Evolutionary conservation across 495 filamentous ascomycete genomes (phyloP), one percentile per base, ranked within the genome.

Genomic region (Penicillium parvum): DNA sequence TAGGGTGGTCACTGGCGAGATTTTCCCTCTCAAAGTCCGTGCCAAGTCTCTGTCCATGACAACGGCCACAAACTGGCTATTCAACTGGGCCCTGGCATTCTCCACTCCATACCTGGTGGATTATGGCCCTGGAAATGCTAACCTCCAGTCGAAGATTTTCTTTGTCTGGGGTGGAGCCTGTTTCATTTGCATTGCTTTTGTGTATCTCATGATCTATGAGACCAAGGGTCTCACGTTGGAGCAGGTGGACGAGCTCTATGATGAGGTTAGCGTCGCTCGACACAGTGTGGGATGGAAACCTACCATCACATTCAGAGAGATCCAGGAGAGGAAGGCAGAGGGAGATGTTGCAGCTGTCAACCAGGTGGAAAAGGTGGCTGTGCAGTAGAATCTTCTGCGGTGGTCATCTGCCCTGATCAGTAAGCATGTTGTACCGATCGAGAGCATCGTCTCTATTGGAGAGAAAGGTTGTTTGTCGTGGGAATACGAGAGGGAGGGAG

Each of bases 181-280:
- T 63, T 40, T 40, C 37, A 15, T 40, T 4, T 79, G 84, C 49
- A 48, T 88, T 48, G 82, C 79, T 7, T 90, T 88, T 52, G 84
- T 87, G 1, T 90, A 79, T 55, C 52, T 55, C 45, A 73, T 83
- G 62, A 83, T 92, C 62, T 88, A 88, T 58, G 87, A 90, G 65
- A 91, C 86, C 44, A 90, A 91, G 73, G 86, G 86, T 7, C 71
- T 86, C 7, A 77, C 77, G 4, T 74, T 90, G 16, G 86, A 91
- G 60, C 75, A 90, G 60, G 76, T 90, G 25, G 83, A 90, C 58
- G 79, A 89, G 70, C 65, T 90, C 20, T 90, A 90, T 58, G 40
- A 51, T 34, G 43, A 32, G 14, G 3, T 33, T 1, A 46, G 19
- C 15, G 27, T 25, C 3, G 43, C 43, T 3, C 16, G 43, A 20